phyloP scores from a whole-genome alignment of 345 rosid species.

The Salix dunnii region DNA sequence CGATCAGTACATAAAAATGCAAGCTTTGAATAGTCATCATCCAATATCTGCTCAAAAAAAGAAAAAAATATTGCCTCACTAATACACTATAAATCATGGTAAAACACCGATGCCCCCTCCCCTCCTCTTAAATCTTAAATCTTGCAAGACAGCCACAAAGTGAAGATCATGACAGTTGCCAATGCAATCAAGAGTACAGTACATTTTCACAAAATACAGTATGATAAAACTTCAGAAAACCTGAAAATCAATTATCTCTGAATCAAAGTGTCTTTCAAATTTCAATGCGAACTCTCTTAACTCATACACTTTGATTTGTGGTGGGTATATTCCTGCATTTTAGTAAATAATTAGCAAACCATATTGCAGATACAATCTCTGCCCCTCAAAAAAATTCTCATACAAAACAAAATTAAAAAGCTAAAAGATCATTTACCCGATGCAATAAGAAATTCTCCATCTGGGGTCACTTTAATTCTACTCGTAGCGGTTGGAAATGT shows the following conservation, averaged over 20 bases:
- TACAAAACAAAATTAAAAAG: constrained; percentile 6
- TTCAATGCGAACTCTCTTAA: constrained; percentile 68
- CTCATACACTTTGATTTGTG: constrained; percentile 86
- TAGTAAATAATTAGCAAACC: constrained; percentile 12
- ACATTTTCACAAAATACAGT: not conserved
- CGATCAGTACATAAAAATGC: constrained; percentile 93
- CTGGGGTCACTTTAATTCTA: constrained; percentile 73
- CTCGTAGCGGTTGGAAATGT: constrained; percentile 78
- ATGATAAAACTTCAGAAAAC: constrained; percentile 23
- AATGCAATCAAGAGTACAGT: not conserved
- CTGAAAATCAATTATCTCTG: constrained; percentile 87
- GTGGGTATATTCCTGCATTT: constrained; percentile 75
- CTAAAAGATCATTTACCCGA: constrained; percentile 47
- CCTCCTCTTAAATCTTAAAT: too few relatives aligned
- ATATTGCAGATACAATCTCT: not conserved
- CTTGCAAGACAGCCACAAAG: too few relatives aligned
- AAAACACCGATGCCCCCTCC: not conserved
- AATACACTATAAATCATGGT: constrained; percentile 3
- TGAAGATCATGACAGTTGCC: not conserved
- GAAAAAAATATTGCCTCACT: not conserved
- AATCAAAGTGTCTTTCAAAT: constrained; percentile 82
- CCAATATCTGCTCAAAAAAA: constrained; percentile 51
- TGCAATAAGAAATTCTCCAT: constrained; percentile 76
- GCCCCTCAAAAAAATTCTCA: not conserved
- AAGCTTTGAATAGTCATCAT: constrained; percentile 83